A percentile compares a stretch with the other conserved stretches of the same genome.
Evolutionary conservation across 2,329 filamentous ascomycete genomes (phyloP).

Genomic region (Botrytis cinerea): DNA sequence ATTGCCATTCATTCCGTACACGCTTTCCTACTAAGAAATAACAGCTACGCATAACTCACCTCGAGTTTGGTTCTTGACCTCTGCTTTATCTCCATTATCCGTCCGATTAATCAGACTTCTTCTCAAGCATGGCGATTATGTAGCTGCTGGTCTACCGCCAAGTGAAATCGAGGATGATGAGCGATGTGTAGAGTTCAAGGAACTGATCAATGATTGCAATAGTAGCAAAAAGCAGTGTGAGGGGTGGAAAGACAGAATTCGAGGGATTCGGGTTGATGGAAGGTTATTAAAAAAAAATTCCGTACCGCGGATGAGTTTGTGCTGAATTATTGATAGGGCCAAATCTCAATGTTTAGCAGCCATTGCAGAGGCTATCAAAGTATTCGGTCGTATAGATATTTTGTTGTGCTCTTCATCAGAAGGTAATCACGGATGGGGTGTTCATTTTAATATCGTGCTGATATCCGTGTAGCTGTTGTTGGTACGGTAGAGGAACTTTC

Average conservation of each 20-base stretch:
- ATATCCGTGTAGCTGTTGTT: conserved; percentile 64
- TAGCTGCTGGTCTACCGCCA: conserved; percentile 80
- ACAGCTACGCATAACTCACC: conserved; percentile 67
- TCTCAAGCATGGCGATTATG: conserved; percentile 87
- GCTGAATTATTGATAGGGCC: conserved; percentile 35
- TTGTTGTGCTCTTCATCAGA: conserved; percentile 87
- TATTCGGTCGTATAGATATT: conserved; percentile 87
- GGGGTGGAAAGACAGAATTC: conserved; percentile 78
- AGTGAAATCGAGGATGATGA: conserved; percentile 75
- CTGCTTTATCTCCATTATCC: conserved; percentile 80
- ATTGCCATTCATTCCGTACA: neutral
- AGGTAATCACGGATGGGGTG: conserved; percentile 50
- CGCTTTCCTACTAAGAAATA: conserved; percentile 25
- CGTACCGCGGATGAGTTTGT: neutral
- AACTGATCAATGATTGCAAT: conserved; percentile 72
- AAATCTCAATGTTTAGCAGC: conserved; percentile 57
- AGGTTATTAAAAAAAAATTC: conserved; percentile 30
- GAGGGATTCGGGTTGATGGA: conserved; percentile 64
- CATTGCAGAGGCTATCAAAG: conserved; percentile 79
- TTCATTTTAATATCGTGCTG: neutral
- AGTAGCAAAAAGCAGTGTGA: conserved; percentile 64
- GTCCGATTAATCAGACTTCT: conserved; percentile 80
- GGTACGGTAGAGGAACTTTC: conserved; percentile 90
- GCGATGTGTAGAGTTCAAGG: conserved; percentile 76
- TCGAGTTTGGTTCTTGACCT: conserved; percentile 90